Percentiles rank a stretch among this genome's conserved stretches.
These are phyloP conservation scores for Bretziella fagacearum DNA, from an alignment of 2,329 filamentous ascomycete species.

Conservation along the genomic window DNA sequence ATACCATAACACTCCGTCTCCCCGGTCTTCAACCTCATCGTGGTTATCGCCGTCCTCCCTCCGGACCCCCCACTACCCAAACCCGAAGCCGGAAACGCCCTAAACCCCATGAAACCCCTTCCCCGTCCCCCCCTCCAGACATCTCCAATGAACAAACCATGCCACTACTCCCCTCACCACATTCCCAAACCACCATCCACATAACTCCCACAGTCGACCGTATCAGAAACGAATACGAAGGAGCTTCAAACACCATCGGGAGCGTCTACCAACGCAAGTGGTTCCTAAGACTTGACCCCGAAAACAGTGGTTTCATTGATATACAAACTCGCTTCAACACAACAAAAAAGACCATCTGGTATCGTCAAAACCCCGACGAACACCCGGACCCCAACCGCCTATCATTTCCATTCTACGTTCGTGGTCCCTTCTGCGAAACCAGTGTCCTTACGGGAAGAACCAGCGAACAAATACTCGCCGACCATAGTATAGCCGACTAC, in stretches of 20 bases:
- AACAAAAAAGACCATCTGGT: background rate
- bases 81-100: background rate
- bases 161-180: background rate
- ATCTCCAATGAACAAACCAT: background rate
- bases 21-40: constrained; percentile 20
- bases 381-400: constrained; percentile 19
- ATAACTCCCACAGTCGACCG: background rate
- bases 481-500: constrained; percentile 43
- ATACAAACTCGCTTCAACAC: background rate
- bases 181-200: no score
- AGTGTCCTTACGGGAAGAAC: constrained; percentile 48
- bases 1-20: constrained; percentile 36
- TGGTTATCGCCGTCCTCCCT: constrained; percentile 27
- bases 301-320: constrained; percentile 36
- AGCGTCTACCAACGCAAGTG: constrained; percentile 51
- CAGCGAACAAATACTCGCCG: constrained; percentile 40
- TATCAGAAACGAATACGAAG: constrained; percentile 45
- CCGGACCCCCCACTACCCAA: constrained; percentile 16
- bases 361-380: background rate
- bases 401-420: constrained; percentile 45
- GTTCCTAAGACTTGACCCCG: constrained; percentile 48
- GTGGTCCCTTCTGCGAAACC: constrained; percentile 42
- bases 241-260: constrained; percentile 46
- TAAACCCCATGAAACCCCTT: no score
- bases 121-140: background rate